Evolutionary conservation across 202 grass and related monocot species (phyloP).

Genomic region (Digitaria exilis): DNA sequence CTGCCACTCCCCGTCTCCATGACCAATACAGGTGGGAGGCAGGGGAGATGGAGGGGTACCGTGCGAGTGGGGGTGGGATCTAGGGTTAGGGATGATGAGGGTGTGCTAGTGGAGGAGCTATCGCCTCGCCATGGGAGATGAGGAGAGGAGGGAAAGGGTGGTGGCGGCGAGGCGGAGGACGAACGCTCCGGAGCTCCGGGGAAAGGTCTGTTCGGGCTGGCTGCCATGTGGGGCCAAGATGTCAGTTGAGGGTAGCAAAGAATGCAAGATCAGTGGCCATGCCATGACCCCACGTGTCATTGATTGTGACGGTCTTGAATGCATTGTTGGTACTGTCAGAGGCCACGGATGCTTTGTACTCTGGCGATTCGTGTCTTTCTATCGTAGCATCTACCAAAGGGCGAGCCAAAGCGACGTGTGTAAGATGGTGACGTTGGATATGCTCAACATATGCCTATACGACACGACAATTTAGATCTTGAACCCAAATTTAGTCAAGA

Average conservation of each 20-base stretch:
- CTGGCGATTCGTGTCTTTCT: too few relatives aligned
- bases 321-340: too few relatives aligned
- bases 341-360: too few relatives aligned
- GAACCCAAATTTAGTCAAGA: too few relatives aligned
- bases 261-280: not conserved
- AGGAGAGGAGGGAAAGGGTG: not conserved
- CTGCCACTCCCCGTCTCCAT: constrained; percentile 21
- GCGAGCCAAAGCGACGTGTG: too few relatives aligned
- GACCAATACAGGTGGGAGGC: not conserved
- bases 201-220: not conserved
- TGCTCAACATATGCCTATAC: too few relatives aligned
- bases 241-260: constrained; percentile 15
- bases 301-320: too few relatives aligned
- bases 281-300: not conserved
- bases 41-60: not conserved
- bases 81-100: constrained; percentile 28
- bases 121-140: constrained; percentile 41
- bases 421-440: too few relatives aligned
- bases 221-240: not conserved
- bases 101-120: not conserved
- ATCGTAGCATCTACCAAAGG: too few relatives aligned
- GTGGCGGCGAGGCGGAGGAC: not conserved
- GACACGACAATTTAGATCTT: too few relatives aligned
- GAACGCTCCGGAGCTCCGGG: constrained; percentile 1
- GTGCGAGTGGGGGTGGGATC: not conserved